These are phyloP conservation scores for Fragosphaeria purpurea DNA, from an alignment of 2,329 filamentous ascomycete genomes.

Conservation along the genomic window DNA sequence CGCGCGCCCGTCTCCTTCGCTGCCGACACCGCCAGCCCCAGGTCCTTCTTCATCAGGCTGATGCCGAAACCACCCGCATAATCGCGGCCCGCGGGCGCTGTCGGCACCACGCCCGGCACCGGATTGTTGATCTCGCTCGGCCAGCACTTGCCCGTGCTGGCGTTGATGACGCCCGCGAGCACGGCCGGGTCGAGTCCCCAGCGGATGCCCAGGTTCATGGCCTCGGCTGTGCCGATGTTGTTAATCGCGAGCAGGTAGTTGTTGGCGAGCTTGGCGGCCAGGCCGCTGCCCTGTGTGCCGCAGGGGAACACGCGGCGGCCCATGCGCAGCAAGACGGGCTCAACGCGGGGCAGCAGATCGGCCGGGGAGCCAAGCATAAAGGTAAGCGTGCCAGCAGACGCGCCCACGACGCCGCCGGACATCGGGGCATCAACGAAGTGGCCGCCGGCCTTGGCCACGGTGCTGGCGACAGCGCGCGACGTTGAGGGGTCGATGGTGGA, in stretches of 20 bases:
- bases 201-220: constrained; percentile 54
- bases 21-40: constrained; percentile 62
- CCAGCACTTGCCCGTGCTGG: constrained; percentile 92
- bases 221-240: constrained; percentile 65
- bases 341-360: constrained; percentile 52
- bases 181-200: constrained; percentile 52
- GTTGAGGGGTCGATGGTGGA: constrained; percentile 91
- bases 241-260: constrained; percentile 93
- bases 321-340: constrained; percentile 67
- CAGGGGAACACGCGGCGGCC: constrained; percentile 79
- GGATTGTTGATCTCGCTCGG: constrained; percentile 94
- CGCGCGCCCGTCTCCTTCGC: constrained; percentile 56
- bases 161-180: constrained; percentile 80
- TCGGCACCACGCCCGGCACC: constrained; percentile 71
- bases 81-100: constrained; percentile 63
- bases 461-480: constrained; percentile 65
- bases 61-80: constrained; percentile 73
- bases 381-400: constrained; percentile 74
- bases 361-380: constrained; percentile 82
- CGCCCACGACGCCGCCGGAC: constrained; percentile 92
- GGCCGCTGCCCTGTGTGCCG: constrained; percentile 71
- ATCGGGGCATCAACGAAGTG: constrained; percentile 92
- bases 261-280: constrained; percentile 90
- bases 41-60: constrained; percentile 70
- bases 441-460: constrained; percentile 42